Percentiles rank a stretch among this genome's conserved stretches.
phyloP scores from a whole-genome alignment of 768 basidiomycete species.

The Hortiboletus campestris region DNA sequence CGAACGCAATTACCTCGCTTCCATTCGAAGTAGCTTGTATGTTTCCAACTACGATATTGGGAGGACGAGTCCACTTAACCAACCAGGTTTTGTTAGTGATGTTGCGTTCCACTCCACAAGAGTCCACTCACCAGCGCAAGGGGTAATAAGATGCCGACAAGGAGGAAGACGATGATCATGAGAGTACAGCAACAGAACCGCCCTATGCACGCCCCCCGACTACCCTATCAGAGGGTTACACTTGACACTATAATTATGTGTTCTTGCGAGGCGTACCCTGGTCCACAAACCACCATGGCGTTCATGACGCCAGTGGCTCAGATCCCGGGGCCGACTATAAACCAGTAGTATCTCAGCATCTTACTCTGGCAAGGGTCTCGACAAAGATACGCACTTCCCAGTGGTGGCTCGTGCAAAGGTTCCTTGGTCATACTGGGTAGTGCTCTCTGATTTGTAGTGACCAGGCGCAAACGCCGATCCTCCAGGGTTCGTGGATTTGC shows the following conservation, averaged over 20 bases:
- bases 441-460: conserved; percentile 32
- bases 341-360: conserved; percentile 3
- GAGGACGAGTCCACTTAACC: conserved; percentile 73
- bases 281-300: conserved; percentile 69
- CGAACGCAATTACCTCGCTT: conserved; percentile 43
- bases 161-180: conserved; percentile 60
- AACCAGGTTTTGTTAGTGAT: conserved; percentile 1
- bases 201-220: conserved; percentile 57
- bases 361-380: neutral
- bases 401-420: conserved; percentile 39
- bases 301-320: conserved; percentile 54
- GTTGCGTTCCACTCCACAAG: neutral
- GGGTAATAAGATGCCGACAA: conserved; percentile 63
- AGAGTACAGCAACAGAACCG: conserved; percentile 77
- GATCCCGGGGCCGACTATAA: conserved; percentile 26
- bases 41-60: conserved; percentile 57
- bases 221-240: conserved; percentile 42
- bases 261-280: conserved; percentile 39
- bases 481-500: conserved; percentile 13
- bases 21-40: conserved; percentile 39
- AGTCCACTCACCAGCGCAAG: conserved; percentile 58
- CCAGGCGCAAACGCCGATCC: conserved; percentile 12
- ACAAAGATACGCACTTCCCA: conserved; percentile 29
- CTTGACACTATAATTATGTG: neutral
- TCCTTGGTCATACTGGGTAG: conserved; percentile 39